A percentile compares a stretch with the other conserved stretches of the same genome.
phyloP scores from a whole-genome alignment of 805 yeast genomes.

The Metschnikowia sp. region DNA sequence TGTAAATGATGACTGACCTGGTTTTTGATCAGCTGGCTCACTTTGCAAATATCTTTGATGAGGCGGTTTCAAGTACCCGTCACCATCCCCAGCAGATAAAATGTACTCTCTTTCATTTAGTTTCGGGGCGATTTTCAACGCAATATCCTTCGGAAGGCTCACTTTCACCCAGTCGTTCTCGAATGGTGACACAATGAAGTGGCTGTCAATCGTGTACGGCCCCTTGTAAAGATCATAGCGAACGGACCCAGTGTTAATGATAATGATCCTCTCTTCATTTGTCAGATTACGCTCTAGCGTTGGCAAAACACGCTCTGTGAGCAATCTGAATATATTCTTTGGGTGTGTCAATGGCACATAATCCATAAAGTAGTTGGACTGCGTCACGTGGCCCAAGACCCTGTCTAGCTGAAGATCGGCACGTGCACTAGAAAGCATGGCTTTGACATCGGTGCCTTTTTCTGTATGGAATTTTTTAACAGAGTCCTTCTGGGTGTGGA shows the following conservation, averaged over 20 bases:
- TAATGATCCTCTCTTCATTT: constrained; percentile 40
- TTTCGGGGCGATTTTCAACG: constrained; percentile 48
- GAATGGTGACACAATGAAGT: constrained; percentile 83
- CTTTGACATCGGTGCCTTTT: constrained; percentile 48
- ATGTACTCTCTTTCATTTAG: constrained; percentile 59
- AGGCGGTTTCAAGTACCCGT: constrained; percentile 11
- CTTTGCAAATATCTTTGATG: constrained; percentile 9
- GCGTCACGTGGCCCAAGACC: constrained; percentile 62
- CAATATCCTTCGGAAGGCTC: constrained; percentile 55
- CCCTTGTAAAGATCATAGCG: constrained; percentile 86
- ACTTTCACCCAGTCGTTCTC: constrained; percentile 73
- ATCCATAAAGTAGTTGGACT: constrained; percentile 56
- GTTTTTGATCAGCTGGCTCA: not conserved
- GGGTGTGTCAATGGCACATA: constrained; percentile 55
- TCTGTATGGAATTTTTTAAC: constrained; percentile 47
- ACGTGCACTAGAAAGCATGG: constrained; percentile 43
- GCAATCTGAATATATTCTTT: constrained; percentile 53
- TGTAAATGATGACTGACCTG: not conserved
- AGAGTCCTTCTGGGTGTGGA: constrained; percentile 47
- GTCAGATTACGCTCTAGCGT: constrained; percentile 29
- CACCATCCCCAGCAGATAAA: not conserved
- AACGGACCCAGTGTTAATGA: constrained; percentile 84
- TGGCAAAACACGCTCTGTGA: constrained; percentile 57
- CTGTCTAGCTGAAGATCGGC: constrained; percentile 50
- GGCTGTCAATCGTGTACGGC: constrained; percentile 73